Percentiles rank a stretch among this genome's conserved stretches.
Conservation (phyloP, 768 basidiomycete species). For the Russula vinacea region DNA sequence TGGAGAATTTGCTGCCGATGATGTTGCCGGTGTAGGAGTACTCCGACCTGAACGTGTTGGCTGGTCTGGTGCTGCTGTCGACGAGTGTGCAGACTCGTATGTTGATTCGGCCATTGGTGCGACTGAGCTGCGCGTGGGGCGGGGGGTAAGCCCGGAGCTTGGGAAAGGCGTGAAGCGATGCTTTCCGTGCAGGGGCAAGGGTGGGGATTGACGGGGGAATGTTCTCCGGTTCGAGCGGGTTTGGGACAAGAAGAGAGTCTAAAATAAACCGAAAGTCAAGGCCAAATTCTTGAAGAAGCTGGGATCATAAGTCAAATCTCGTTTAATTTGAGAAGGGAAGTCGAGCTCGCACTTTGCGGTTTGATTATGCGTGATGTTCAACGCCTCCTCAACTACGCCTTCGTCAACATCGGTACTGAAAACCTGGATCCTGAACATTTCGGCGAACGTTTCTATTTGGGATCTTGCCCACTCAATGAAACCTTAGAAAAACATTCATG, state of each 20-base stretch:
- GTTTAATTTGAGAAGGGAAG: no score
- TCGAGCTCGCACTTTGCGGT: conserved; percentile 61
- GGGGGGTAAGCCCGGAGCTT: conserved; percentile 33
- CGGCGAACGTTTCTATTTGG: conserved; percentile 78
- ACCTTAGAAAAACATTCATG: conserved; percentile 45
- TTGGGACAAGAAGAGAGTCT: conserved; percentile 62
- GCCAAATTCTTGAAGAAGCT: conserved; percentile 90
- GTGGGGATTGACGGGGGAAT: conserved; percentile 34
- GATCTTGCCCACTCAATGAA: conserved; percentile 93
- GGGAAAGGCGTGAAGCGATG: conserved; percentile 35
- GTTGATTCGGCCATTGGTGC: conserved; percentile 6
- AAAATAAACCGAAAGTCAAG: conserved; percentile 93
- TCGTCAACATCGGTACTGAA: conserved; percentile 77
- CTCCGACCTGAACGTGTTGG: conserved; percentile 7
- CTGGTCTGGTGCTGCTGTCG: conserved; percentile 4
- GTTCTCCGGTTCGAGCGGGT: conserved; percentile 31
- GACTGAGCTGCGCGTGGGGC: conserved; percentile 27
- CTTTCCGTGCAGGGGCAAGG: conserved; percentile 30
- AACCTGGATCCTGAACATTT: conserved; percentile 87
- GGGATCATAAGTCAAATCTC: background rate
- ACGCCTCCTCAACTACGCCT: conserved; percentile 70
- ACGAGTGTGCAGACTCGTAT: conserved; percentile 7
- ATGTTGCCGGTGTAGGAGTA: background rate
- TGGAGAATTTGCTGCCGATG: conserved; percentile 1
- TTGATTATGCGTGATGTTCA: conserved; percentile 72